These are phyloP conservation scores for Eucalyptus polyanthemos DNA, from an alignment of 345 rosid genomes.

Conservation along the genomic window DNA sequence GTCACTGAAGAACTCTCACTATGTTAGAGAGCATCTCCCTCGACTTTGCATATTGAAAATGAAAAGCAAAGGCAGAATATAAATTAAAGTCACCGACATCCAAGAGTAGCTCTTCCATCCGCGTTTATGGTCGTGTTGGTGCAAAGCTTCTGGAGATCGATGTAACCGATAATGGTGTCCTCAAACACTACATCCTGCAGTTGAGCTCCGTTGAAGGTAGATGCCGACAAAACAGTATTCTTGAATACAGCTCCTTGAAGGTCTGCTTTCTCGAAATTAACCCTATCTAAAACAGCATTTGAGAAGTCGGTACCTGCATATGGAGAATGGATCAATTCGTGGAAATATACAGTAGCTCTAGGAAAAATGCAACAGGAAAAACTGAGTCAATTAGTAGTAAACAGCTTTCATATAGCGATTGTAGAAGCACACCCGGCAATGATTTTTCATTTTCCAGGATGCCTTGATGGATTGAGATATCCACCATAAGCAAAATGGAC, in stretches of 20 bases:
- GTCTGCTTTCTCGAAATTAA: slow-evolving; percentile 63
- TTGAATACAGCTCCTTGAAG: slow-evolving; percentile 70
- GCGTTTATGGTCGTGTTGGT: slow-evolving; percentile 25
- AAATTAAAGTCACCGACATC: slow-evolving; percentile 32
- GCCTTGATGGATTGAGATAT: not conserved
- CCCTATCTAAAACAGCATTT: slow-evolving; percentile 83
- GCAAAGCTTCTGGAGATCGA: slow-evolving; percentile 64
- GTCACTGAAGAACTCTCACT: not conserved
- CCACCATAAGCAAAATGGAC: not conserved
- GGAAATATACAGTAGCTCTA: not conserved
- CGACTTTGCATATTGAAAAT: not conserved
- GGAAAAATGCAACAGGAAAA: not conserved
- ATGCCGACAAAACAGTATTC: slow-evolving; percentile 74
- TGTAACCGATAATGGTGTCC: slow-evolving; percentile 63
- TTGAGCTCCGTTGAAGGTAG: slow-evolving; percentile 64
- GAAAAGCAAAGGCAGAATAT: not conserved
- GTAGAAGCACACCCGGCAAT: not conserved
- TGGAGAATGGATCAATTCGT: not conserved
- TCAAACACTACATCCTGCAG: slow-evolving; percentile 55
- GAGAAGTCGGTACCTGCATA: slow-evolving; percentile 70
- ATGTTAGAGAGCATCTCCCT: not conserved
- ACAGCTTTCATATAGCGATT: not conserved
- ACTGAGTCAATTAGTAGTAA: not conserved
- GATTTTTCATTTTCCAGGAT: not conserved
- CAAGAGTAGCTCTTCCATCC: slow-evolving; percentile 43